Conservation (phyloP, 108 stramenopile species). For the Epipyxis sp. region DNA sequence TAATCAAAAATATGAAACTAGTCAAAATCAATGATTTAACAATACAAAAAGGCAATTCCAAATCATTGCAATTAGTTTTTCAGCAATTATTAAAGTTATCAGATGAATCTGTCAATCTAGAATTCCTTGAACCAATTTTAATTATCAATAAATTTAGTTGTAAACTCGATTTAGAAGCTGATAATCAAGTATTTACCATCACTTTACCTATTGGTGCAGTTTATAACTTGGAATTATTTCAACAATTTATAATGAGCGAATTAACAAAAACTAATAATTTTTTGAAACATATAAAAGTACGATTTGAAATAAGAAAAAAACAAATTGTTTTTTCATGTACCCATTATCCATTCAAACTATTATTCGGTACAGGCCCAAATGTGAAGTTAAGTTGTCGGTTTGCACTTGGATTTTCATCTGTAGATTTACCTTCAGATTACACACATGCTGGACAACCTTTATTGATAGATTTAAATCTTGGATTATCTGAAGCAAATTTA, state of each 20-base stretch:
- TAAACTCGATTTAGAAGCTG: constrained; percentile 14
- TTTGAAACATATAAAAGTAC: background rate
- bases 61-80: background rate
- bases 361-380: constrained; percentile 26
- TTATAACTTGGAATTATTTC: background rate
- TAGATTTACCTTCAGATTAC: background rate
- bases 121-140: constrained; percentile 1
- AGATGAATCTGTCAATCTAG: constrained; percentile 1
- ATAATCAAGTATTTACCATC: constrained; percentile 8
- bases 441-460: constrained; percentile 17
- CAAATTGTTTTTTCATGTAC: background rate
- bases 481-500: background rate
- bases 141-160: constrained; percentile 28
- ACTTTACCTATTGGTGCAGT: constrained; percentile 27
- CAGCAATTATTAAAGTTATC: background rate
- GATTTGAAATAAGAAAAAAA: background rate
- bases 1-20: constrained; percentile 15
- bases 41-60: background rate
- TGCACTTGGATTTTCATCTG: constrained; percentile 11
- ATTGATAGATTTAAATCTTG: constrained; percentile 22
- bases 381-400: constrained; percentile 8
- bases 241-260: background rate
- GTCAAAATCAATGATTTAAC: background rate
- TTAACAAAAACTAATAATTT: background rate
- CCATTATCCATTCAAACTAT: background rate